phyloP scores from a whole-genome alignment of 1,284 basidiomycete species.

The Exsudoporus floridanus region DNA sequence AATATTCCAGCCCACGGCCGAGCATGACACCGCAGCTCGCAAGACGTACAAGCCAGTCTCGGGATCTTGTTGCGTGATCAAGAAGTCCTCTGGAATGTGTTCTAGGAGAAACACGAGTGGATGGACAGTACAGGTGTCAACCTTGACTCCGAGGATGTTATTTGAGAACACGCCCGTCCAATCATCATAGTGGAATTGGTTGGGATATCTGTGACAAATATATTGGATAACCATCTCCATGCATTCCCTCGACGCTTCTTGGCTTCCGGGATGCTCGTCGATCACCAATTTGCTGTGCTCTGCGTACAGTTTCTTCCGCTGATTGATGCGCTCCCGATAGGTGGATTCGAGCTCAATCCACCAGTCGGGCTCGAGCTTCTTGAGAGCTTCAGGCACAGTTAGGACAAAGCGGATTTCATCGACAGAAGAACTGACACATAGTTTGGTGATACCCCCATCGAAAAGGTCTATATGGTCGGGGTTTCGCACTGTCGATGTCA shows the following conservation, averaged over 20 bases:
- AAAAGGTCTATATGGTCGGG: slow-evolving; percentile 53
- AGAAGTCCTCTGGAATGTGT: slow-evolving; percentile 52
- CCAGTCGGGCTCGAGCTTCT: slow-evolving; percentile 49
- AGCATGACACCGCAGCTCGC: slow-evolving; percentile 44
- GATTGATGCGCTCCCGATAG: slow-evolving; percentile 43
- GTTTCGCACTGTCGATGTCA: slow-evolving; percentile 40
- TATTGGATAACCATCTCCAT: slow-evolving; percentile 53
- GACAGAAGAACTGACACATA: slow-evolving; percentile 42
- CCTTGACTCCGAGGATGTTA: slow-evolving; percentile 39
- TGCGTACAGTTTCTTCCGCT: slow-evolving; percentile 41
- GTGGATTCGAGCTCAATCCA: slow-evolving; percentile 55
- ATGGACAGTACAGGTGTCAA: slow-evolving; percentile 31
- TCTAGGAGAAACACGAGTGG: slow-evolving; percentile 46
- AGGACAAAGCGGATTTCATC: neutral
- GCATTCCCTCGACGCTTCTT: slow-evolving; percentile 44
- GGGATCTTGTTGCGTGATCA: slow-evolving; percentile 42
- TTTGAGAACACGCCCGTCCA: slow-evolving; percentile 42
- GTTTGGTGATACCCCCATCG: slow-evolving; percentile 53
- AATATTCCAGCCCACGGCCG: slow-evolving; percentile 50
- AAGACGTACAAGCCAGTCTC: slow-evolving; percentile 44
- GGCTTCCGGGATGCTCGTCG: slow-evolving; percentile 42
- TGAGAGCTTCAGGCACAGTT: slow-evolving; percentile 37
- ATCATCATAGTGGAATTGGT: slow-evolving; percentile 41
- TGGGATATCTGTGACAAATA: slow-evolving; percentile 48
- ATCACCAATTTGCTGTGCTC: slow-evolving; percentile 40